Base-by-base conservation (phyloP, 805 yeast species). In the Starmerella powellii region DNA sequence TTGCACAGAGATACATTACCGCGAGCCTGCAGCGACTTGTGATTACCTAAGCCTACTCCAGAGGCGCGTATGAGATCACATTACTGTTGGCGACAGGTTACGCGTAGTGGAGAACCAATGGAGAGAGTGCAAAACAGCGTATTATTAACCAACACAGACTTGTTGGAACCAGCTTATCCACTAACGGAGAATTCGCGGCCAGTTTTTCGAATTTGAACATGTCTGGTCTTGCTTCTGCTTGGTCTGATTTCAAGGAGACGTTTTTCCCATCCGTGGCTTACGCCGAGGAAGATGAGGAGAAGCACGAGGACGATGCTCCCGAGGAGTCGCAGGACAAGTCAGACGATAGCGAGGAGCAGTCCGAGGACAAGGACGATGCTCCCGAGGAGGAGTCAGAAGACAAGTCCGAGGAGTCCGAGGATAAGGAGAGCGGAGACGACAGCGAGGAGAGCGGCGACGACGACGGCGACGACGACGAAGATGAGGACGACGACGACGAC, bases 211-310 rank as follows among this genome's bases (percentile, higher is more conserved):
- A 15, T 29, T 32, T 31, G 8, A 38, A 16, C 24, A 52, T 53
- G 55, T 47, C 53, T 24, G 42, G 50, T 27, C 41, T 54, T 46
- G 50, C 56, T 17, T 45, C 50, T 54, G 67, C 74, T 58, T 70
- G 76, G 57, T 72, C 68, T 61, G 94, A 84, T 65, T 66, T 85
- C 59, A 79, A 81, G 66, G 94, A 84, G 60, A 73, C 80, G 47
- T 70, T 82, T 52, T 66, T 75, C 53, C 94, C 95, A 61, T 72
- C 82, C 55, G 72, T 72, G 43, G 94, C 93, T 40, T 77, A 72
- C 66, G 95, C 94, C 56, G 94, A 82, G 39, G 66, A 52, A 43
- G 59, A 56, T 35, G 59, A 51, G 34, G 57, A 50, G 27, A 40
- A 46, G 37, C 49, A 19, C 32, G 43, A 34, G 38, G 51, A 29